Conservation (phyloP, 1,284 basidiomycete genomes). For the Golubevia pallescens region DNA sequence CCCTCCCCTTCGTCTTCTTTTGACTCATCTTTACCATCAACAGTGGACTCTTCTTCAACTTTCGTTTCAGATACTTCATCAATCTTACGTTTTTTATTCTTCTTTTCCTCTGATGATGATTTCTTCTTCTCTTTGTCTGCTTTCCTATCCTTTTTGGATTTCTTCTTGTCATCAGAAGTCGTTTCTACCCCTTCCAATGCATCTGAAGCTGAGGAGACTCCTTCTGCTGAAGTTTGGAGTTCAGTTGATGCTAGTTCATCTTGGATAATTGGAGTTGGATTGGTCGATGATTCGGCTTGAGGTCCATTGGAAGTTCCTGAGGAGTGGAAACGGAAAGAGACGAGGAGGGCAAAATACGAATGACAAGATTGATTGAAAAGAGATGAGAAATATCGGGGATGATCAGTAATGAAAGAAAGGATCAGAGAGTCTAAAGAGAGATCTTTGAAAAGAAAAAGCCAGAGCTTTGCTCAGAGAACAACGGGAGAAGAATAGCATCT, state of each 20-base stretch:
- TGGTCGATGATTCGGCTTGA: background rate
- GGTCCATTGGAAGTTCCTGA: background rate
- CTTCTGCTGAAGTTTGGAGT: background rate
- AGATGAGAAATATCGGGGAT: background rate
- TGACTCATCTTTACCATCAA: no score
- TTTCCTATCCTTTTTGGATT: background rate
- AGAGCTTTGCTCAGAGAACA: no score
- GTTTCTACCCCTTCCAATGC: background rate
- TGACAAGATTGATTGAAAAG: background rate
- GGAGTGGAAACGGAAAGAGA: background rate
- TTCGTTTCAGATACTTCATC: background rate
- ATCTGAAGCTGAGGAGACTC: background rate
- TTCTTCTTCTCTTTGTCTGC: background rate
- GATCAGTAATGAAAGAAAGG: no score
- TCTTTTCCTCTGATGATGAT: no score
- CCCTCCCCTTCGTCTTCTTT: background rate
- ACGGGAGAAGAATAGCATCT: background rate
- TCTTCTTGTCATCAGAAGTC: background rate
- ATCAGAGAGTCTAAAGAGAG: no score
- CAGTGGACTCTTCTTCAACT: background rate
- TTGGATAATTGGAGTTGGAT: background rate
- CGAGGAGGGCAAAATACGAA: constrained; percentile 1
- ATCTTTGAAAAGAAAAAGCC: no score
- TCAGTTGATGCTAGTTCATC: background rate
- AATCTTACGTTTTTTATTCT: background rate